Conservation (phyloP, 345 rosid genomes). For the Eucalyptus curtisii region DNA sequence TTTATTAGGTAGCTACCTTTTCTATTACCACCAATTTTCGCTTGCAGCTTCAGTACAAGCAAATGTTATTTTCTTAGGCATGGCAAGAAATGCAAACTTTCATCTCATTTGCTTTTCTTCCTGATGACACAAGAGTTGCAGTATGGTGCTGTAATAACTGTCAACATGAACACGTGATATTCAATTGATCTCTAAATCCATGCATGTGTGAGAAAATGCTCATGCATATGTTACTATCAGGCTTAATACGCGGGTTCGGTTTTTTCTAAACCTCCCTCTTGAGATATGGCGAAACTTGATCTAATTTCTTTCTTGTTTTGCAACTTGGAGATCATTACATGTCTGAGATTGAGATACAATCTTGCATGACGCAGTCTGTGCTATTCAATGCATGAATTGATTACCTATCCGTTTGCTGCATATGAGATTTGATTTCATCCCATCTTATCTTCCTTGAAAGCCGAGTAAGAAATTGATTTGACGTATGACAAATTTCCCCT, state of each 20-base stretch:
- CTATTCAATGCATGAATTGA: background rate
- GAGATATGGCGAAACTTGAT: background rate
- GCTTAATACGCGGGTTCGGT: background rate
- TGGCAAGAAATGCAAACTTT: background rate
- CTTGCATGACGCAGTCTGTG: background rate
- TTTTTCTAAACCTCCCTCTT: background rate
- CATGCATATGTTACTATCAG: background rate
- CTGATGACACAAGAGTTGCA: rapidly evolving
- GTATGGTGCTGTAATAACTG: background rate
- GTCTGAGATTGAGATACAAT: background rate
- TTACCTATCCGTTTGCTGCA: too few relatives aligned
- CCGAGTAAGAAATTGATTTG: background rate
- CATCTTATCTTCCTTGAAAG: background rate
- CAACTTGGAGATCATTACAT: background rate
- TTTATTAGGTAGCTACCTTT: too few relatives aligned
- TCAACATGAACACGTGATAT: background rate
- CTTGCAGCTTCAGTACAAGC: too few relatives aligned
- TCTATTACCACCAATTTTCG: too few relatives aligned
- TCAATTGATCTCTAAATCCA: background rate
- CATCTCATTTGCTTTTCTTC: background rate
- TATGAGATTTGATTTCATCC: background rate
- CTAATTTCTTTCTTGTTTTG: too few relatives aligned
- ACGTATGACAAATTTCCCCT: background rate
- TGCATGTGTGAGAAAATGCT: background rate
- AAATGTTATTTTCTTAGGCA: too few relatives aligned